Base-by-base conservation (phyloP, 768 basidiomycete species). In the Tricholoma sp. region DNA sequence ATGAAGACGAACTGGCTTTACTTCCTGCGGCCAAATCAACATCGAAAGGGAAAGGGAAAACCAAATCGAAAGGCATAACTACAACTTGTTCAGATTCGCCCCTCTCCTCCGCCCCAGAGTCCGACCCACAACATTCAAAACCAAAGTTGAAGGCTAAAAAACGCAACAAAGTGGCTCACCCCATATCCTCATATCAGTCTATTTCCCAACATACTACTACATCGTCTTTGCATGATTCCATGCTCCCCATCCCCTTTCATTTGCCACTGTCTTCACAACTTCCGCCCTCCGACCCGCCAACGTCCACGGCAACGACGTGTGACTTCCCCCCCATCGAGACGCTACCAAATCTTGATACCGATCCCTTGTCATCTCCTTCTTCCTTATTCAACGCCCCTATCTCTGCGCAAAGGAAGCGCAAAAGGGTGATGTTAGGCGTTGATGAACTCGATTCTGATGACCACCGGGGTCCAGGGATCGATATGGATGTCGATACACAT, bases 1-100 rank as follows among this genome's bases (percentile, higher is more conserved):
- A 79, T 35, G 72, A 75, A 3, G 76, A 77, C 27, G 75, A 77
- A 52, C 50, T 77, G 43, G 14, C 63, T 43, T 51, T 61, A 14
- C 53, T 62, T 18, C 71, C 72, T 54, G 64, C 71, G 12, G 63
- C 69, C 52, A 73, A 67, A 56, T 62, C 71, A 19, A 73, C 67
- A 47, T 55, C 60, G 2, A 61, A 63, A 54, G 50, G 35, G 24
- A 57, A 61, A 47, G 58, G 51, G 5, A 59, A 62, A 51, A 3
- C 49, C 14, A 58, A 55, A 11, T 18, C 52, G 14, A 56, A 35
- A 39, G 24, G 14, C 14, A 52, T 41, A 41, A 29, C 19, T 14
- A 18, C 29, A 3, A 18, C 6, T 29, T 59, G 60, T 10, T 41
- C 57, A n/a, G 55, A 61, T 16, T 47, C 46, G 27, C 46, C 46